Evolutionary conservation across 257 asterid genomes (phyloP).

Genomic region (Salvia splendens): DNA sequence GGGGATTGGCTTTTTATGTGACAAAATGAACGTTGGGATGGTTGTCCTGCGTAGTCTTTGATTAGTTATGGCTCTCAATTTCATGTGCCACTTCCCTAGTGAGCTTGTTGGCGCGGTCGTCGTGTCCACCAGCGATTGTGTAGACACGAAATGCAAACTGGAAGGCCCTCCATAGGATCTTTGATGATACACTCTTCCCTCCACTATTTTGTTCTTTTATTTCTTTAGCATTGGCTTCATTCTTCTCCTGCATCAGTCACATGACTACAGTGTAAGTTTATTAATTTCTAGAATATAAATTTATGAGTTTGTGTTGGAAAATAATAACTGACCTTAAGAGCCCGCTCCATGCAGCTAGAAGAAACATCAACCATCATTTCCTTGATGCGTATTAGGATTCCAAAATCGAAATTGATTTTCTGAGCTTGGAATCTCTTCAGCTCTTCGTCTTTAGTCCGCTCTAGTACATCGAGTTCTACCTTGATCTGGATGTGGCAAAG

Average conservation of each 20-base stretch:
- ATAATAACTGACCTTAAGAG: conserved; percentile 66
- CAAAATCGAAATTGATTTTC: conserved; percentile 73
- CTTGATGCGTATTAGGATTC: conserved; percentile 73
- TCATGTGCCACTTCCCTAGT: conserved; percentile 76
- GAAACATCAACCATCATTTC: conserved; percentile 83
- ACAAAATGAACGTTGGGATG: conserved; percentile 21
- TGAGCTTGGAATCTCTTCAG: conserved; percentile 65
- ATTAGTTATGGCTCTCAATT: conserved; percentile 57
- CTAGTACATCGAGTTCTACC: conserved; percentile 73
- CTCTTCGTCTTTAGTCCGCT: conserved; percentile 83
- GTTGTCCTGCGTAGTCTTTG: conserved; percentile 7
- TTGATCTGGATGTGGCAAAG: conserved; percentile 51
- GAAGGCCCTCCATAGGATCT: conserved; percentile 82
- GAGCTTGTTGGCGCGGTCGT: conserved; percentile 80
- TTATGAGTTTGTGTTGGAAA: neutral
- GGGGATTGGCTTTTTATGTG: conserved; percentile 10
- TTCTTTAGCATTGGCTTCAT: conserved; percentile 43
- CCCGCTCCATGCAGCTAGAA: conserved; percentile 79
- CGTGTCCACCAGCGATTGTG: conserved; percentile 89
- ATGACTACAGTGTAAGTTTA: neutral
- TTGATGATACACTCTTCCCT: conserved; percentile 47
- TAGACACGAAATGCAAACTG: conserved; percentile 84
- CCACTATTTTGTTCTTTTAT: conserved; percentile 33
- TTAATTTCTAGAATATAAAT: neutral
- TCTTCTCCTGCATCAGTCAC: conserved; percentile 50